Percentiles rank a stretch among this genome's conserved stretches.
Evolutionary conservation across 495 filamentous ascomycete species (phyloP).

Genomic region (Trichodelitschia bisporula): DNA sequence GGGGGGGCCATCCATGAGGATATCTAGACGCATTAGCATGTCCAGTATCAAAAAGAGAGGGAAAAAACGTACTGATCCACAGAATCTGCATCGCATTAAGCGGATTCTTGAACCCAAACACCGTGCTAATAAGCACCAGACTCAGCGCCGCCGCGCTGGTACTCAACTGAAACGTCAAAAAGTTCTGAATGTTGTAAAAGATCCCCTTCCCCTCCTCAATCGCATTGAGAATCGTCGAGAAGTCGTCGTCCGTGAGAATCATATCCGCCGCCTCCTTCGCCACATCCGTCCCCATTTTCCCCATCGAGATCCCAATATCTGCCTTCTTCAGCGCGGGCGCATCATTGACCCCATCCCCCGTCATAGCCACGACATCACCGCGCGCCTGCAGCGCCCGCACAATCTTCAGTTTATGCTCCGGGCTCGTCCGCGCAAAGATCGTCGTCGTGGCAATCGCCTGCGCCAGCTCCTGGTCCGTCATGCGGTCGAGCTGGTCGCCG

Average conservation of each 20-base stretch:
- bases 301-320: constrained; percentile 96
- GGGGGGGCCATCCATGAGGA: constrained; percentile 96
- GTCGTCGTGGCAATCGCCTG: constrained; percentile 66
- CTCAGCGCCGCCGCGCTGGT: constrained; percentile 86
- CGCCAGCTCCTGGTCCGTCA: constrained; percentile 63
- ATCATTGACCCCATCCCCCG: constrained; percentile 93
- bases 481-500: constrained; percentile 74
- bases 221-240: constrained; percentile 84
- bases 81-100: constrained; percentile 98
- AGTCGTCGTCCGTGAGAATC: constrained; percentile 96
- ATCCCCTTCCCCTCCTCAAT: constrained; percentile 98
- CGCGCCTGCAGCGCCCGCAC: constrained; percentile 72
- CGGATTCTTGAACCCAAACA: constrained; percentile 76
- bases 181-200: constrained; percentile 99
- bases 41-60: constrained; percentile 10
- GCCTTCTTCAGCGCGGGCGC: constrained; percentile 92
- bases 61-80: constrained; percentile 69
- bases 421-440: constrained; percentile 88
- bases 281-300: constrained; percentile 80
- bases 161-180: constrained; percentile 93
- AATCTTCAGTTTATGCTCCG: constrained; percentile 96
- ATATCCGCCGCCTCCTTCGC: constrained; percentile 99
- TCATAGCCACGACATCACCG: constrained; percentile 97
- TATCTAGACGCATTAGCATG: constrained; percentile 45
- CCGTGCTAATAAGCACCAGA: constrained; percentile 76